Evolutionary conservation across 2,329 filamentous ascomycete genomes (phyloP).

Genomic region (Helicocarpus griseus): DNA sequence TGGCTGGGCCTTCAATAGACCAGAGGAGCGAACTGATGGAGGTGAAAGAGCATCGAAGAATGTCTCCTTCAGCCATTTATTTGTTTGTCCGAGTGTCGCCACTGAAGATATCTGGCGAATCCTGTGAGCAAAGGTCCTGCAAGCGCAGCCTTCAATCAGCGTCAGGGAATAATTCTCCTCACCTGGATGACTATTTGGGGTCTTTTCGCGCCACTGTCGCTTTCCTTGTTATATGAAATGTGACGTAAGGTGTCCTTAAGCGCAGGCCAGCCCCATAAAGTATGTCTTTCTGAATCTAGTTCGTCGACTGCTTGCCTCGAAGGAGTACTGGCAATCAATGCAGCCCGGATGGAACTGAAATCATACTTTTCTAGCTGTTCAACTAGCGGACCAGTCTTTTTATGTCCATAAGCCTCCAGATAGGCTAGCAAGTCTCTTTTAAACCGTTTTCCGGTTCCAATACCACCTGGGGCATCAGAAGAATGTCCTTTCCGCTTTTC

Average conservation of each 20-base stretch:
- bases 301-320: constrained; percentile 48
- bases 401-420: constrained; percentile 56
- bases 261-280: constrained; percentile 68
- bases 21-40: constrained; percentile 6
- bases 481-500: neutral
- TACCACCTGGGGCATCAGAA: constrained; percentile 5
- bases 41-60: constrained; percentile 43
- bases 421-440: constrained; percentile 68
- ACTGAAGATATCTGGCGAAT: constrained; percentile 67
- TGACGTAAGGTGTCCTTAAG: constrained; percentile 50
- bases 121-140: neutral
- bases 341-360: constrained; percentile 59
- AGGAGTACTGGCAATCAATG: constrained; percentile 70
- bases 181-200: constrained; percentile 32
- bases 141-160: neutral
- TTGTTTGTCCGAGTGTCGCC: constrained; percentile 61
- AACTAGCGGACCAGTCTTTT: constrained; percentile 45
- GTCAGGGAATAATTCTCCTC: constrained; percentile 9
- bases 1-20: constrained; percentile 6
- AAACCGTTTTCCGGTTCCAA: constrained; percentile 61
- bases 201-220: constrained; percentile 13
- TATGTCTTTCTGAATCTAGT: constrained; percentile 36
- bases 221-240: constrained; percentile 39
- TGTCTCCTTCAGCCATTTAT: constrained; percentile 61
- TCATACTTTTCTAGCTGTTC: constrained; percentile 53